phyloP scores from a whole-genome alignment of 345 rosid species.

The Boechera retrofracta region DNA sequence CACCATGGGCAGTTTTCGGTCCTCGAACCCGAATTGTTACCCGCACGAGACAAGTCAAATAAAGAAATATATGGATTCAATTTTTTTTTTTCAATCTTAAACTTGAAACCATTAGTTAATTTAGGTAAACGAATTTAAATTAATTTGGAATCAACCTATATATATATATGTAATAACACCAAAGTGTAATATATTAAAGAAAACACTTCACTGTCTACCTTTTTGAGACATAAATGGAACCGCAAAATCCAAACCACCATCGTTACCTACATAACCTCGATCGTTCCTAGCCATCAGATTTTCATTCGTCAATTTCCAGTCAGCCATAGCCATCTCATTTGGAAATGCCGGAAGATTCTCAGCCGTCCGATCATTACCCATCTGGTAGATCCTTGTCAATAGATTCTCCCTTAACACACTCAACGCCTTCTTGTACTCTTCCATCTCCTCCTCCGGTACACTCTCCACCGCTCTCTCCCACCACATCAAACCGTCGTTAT shows the following conservation, averaged over 20 bases:
- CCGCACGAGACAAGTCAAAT: too few relatives aligned
- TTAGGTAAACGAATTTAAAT: constrained; percentile 2
- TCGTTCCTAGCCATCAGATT: constrained; percentile 24
- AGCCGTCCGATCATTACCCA: constrained; percentile 28
- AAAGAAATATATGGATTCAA: background rate
- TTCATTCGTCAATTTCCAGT: constrained; percentile 14
- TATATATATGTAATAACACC: background rate
- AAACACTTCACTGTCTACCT: constrained; percentile 20
- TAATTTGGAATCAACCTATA: constrained; percentile 7
- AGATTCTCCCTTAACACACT: constrained; percentile 28
- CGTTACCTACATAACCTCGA: constrained; percentile 22
- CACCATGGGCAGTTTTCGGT: background rate
- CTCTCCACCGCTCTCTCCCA: constrained; percentile 47
- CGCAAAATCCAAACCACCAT: constrained; percentile 1
- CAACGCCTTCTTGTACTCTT: constrained; percentile 38
- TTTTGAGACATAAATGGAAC: constrained; percentile 15
- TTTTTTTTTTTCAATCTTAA: background rate
- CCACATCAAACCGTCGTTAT: constrained; percentile 35
- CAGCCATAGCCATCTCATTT: constrained; percentile 26
- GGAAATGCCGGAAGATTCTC: constrained; percentile 11
- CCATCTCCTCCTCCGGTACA: constrained; percentile 41
- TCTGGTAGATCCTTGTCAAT: constrained; percentile 25
- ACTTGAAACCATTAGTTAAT: constrained; percentile 15
- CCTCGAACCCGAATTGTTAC: background rate
- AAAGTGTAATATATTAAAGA: background rate